Percentiles rank a stretch among this genome's conserved stretches.
These are phyloP conservation scores for Durio zibethinus DNA, from an alignment of 345 rosid species.

Conservation along the genomic window DNA sequence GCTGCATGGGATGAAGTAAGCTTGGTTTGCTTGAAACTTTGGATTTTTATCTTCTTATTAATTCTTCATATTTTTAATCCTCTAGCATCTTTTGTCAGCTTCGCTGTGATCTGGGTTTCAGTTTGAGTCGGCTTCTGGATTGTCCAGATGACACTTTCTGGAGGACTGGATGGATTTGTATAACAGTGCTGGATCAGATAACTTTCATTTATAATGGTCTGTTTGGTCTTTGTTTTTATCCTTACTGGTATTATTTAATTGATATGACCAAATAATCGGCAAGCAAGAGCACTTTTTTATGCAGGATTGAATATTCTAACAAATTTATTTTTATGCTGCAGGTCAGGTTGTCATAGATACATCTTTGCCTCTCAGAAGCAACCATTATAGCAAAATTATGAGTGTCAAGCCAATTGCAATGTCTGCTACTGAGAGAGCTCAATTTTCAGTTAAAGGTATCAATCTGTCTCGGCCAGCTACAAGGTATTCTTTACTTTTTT, in stretches of 20 bases:
- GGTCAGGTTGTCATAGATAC: constrained; percentile 83
- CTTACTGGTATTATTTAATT: neutral
- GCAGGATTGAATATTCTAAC: constrained; percentile 19
- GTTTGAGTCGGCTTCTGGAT: constrained; percentile 78
- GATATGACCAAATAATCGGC: neutral
- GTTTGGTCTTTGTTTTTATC: constrained; percentile 23
- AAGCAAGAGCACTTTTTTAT: neutral
- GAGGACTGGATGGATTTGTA: constrained; percentile 85
- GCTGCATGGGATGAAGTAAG: constrained; percentile 92
- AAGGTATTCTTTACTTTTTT: constrained; percentile 42
- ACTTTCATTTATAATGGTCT: constrained; percentile 75
- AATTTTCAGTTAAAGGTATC: constrained; percentile 75
- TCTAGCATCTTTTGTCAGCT: constrained; percentile 45
- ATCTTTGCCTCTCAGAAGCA: constrained; percentile 57
- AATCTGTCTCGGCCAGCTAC: constrained; percentile 66
- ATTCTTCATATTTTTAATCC: constrained; percentile 14
- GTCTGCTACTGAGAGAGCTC: constrained; percentile 50
- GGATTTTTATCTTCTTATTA: neutral
- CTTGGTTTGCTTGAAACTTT: constrained; percentile 19
- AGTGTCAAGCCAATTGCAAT: constrained; percentile 81
- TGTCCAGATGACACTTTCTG: constrained; percentile 74
- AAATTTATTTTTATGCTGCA: constrained; percentile 32
- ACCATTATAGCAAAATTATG: constrained; percentile 49
- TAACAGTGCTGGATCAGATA: constrained; percentile 73
- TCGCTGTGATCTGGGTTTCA: constrained; percentile 61